Base-by-base conservation (phyloP, 2,329 filamentous ascomycete species). In the Neobulgaria alba region DNA sequence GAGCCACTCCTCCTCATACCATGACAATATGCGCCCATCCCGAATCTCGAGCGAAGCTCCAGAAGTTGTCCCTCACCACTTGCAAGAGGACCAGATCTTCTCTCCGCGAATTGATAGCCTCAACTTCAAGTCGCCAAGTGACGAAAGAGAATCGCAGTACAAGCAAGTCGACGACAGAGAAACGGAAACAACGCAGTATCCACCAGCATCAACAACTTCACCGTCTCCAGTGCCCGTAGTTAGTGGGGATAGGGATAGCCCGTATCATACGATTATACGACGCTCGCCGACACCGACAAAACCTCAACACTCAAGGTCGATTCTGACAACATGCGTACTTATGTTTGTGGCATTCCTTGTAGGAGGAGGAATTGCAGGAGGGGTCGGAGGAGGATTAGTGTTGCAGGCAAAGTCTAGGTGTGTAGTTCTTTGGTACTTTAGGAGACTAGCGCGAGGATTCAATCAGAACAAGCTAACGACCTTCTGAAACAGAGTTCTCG, bases 31-130 rank as follows among this genome's bases (percentile, higher is more conserved):
- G n/a, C 26, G 14, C 15, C 36, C 36, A 29, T 31, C 29, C 5
- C 36, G 36, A 10, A 10, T 30, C 23, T 30, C 23, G 12, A 31
- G 23, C 18, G 36, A 38, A 26, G 36, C 36, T 1, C 36, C 36
- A 17, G 36, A 38, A 20, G 36, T 38, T 3, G 36, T 38, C 5
- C 23, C 16, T 7, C 23, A 26, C 7, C 23, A 26, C 7, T 12
- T 7, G 23, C 23, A 26, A 12, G 7, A 26, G 7, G 23, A 12
- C 23, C 12, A 7, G 7, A 26, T 26, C 7, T 12, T 7, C 7
- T 26, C 23, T 12, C 23, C 23, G 12, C 7, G 12, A 26, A 26
- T 7, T 12, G 12, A 26, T 26, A 26, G 12, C 23, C 7, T 12
- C 7, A 7, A 7, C 23, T 12, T 26, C 23, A 26, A 26, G 23